These are phyloP conservation scores for Raffaelea arxii DNA, from an alignment of 2,329 filamentous ascomycete genomes.

Conservation along the genomic window DNA sequence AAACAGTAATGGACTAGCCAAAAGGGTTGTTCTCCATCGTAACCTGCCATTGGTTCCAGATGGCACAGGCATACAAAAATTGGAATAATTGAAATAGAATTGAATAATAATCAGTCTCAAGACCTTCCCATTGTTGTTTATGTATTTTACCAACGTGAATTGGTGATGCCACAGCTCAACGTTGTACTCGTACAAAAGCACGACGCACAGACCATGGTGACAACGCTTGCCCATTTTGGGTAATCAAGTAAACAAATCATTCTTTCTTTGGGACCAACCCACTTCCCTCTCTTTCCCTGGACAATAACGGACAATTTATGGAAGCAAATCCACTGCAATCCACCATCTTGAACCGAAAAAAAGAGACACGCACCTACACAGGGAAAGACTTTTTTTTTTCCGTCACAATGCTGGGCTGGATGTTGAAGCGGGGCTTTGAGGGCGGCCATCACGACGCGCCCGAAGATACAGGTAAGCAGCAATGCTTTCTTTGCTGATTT, in stretches of 20 bases:
- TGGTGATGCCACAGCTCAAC: too few relatives aligned
- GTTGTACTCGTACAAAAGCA: background rate
- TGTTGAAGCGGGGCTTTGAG: conserved; percentile 38
- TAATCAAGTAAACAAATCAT: conserved; percentile 17
- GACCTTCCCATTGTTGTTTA: too few relatives aligned
- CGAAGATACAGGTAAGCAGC: conserved; percentile 11
- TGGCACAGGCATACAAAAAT: too few relatives aligned
- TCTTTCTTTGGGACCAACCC: background rate
- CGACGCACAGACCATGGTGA: conserved; percentile 5
- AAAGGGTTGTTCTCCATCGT: too few relatives aligned
- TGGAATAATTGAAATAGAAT: too few relatives aligned
- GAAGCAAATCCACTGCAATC: background rate
- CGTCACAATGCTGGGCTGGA: conserved; percentile 49
- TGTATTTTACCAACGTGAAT: too few relatives aligned
- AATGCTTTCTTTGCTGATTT: background rate
- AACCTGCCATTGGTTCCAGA: too few relatives aligned
- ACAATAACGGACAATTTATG: background rate
- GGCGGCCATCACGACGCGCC: conserved; percentile 11
- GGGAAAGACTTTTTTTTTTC: background rate
- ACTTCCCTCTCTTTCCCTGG: background rate
- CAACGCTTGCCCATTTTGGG: conserved; percentile 15
- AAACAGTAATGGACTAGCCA: too few relatives aligned
- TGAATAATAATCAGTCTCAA: too few relatives aligned
- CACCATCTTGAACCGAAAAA: too few relatives aligned
- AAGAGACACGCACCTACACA: background rate